Percentiles rank a stretch among this genome's conserved stretches.
These are phyloP conservation scores for Ilyonectria mors-panacis DNA, from an alignment of 2,329 filamentous ascomycete species.

Conservation along the genomic window DNA sequence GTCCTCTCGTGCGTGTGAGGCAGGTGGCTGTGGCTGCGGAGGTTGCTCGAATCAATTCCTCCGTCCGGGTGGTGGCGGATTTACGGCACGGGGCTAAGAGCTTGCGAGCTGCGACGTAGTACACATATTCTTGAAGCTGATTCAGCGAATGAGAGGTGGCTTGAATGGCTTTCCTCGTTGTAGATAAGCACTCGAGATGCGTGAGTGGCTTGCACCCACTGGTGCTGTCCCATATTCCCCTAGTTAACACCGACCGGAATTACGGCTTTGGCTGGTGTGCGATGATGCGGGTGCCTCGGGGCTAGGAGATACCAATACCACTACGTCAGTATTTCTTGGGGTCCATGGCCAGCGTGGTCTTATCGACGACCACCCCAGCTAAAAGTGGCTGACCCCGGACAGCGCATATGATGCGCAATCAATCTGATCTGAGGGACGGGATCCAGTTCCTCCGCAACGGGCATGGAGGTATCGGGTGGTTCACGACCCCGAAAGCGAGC, in stretches of 20 bases:
- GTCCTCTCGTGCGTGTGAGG: not conserved
- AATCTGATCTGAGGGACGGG: not conserved
- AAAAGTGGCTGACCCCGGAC: not conserved
- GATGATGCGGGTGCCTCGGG: not conserved
- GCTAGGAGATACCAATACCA: not conserved
- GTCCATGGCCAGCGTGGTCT: not conserved
- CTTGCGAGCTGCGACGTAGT: not conserved
- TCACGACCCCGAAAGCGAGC: constrained; percentile 25
- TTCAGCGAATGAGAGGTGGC: not conserved
- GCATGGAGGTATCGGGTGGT: constrained; percentile 13
- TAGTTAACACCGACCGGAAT: constrained; percentile 4
- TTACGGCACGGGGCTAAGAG: not conserved
- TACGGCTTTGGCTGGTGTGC: not conserved
- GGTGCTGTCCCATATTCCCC: not conserved
- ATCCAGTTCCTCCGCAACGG: constrained; percentile 6
- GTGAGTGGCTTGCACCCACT: not conserved
- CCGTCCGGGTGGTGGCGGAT: not conserved
- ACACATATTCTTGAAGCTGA: not conserved
- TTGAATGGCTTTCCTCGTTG: not conserved
- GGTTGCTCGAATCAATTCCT: constrained; percentile 2
- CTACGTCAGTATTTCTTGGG: constrained; percentile 8
- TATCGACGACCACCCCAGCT: constrained; percentile 2
- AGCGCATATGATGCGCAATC: constrained; percentile 9
- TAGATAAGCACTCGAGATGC: not conserved
- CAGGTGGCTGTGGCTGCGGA: not conserved